phyloP scores from a whole-genome alignment of 2,329 filamentous ascomycete genomes.

The Talaromyces piceae region DNA sequence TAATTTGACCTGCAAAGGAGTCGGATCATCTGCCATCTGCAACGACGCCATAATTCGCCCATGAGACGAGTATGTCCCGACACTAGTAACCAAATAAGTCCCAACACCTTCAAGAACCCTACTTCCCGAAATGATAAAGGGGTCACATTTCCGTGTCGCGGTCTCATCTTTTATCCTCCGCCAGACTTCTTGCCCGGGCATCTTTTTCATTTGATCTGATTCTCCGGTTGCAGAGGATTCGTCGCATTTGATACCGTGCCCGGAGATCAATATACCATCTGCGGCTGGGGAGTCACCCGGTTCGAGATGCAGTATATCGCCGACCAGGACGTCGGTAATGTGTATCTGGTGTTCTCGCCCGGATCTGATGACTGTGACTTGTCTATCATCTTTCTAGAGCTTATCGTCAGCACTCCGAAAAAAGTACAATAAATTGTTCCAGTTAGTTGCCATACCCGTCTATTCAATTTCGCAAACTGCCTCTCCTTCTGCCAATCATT shows the following conservation, averaged over 20 bases:
- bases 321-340: conserved; percentile 60
- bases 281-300: conserved; percentile 64
- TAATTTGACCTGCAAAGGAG: conserved; percentile 68
- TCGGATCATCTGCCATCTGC: conserved; percentile 66
- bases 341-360: conserved; percentile 58
- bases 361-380: conserved; percentile 60
- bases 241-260: conserved; percentile 62
- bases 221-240: conserved; percentile 69
- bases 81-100: conserved; percentile 66
- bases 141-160: conserved; percentile 52
- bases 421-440: too few species aligned
- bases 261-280: conserved; percentile 61
- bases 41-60: conserved; percentile 68
- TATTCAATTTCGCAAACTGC: conserved; percentile 57
- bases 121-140: conserved; percentile 72
- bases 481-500: conserved; percentile 65
- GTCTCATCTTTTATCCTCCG: conserved; percentile 46
- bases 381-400: conserved; percentile 54
- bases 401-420: conserved; percentile 6
- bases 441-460: conserved; percentile 36
- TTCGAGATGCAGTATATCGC: conserved; percentile 62
- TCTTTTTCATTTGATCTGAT: conserved; percentile 65
- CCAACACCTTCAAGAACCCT: conserved; percentile 72
- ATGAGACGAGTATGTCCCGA: conserved; percentile 65
- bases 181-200: conserved; percentile 53